A percentile compares a stretch with the other conserved stretches of the same genome.
These are phyloP conservation scores for Exophiala sp. DNA, from an alignment of 2,329 filamentous ascomycete genomes.

Conservation along the genomic window DNA sequence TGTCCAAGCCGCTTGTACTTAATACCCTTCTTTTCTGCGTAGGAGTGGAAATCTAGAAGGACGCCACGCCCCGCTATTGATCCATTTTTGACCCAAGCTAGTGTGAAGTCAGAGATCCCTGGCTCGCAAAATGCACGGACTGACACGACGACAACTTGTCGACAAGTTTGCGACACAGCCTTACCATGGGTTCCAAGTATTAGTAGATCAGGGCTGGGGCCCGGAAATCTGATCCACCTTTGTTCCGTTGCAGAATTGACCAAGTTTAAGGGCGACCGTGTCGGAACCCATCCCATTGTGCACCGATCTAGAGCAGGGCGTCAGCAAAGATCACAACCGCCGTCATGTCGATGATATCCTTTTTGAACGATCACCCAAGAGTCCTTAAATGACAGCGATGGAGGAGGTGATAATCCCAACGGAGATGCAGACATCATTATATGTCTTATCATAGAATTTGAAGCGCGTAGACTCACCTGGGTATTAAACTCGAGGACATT, in stretches of 20 bases:
- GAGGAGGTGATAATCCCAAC: no score
- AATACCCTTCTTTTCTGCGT: slow-evolving; percentile 19
- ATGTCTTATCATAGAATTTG: not conserved
- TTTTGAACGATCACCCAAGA: no score
- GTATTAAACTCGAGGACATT: slow-evolving; percentile 24
- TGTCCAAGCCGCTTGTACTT: no score
- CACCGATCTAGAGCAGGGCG: slow-evolving; percentile 9
- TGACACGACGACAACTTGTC: no score
- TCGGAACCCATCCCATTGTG: slow-evolving; percentile 26
- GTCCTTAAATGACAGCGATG: no score
- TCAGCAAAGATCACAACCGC: no score
- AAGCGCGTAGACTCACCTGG: slow-evolving; percentile 9
- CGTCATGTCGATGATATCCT: no score
- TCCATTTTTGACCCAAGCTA: slow-evolving; percentile 36
- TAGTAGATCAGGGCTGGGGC: slow-evolving; percentile 2
- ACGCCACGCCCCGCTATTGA: slow-evolving; percentile 46
- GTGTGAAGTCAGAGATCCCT: not conserved
- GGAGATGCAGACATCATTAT: no score
- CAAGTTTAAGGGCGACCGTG: slow-evolving; percentile 18
- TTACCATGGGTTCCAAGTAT: slow-evolving; percentile 30
- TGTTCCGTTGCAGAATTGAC: slow-evolving; percentile 22
- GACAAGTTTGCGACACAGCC: no score
- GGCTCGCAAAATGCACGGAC: not conserved
- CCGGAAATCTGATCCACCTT: slow-evolving; percentile 20
- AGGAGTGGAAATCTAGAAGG: slow-evolving; percentile 45